These are phyloP conservation scores for Gardenia jasminoides DNA, from an alignment of 257 asterid genomes.

Conservation along the genomic window DNA sequence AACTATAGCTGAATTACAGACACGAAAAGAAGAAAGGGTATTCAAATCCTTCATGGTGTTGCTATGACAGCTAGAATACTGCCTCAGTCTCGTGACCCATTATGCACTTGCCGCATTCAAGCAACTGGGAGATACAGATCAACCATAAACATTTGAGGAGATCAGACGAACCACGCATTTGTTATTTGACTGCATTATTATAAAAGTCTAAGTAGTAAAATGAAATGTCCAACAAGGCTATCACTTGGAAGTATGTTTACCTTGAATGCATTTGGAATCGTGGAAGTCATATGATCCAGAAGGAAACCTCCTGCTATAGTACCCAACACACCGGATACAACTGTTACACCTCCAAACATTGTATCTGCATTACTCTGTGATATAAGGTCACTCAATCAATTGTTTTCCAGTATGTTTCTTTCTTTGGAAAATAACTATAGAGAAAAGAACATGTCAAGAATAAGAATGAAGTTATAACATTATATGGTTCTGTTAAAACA, in stretches of 20 bases:
- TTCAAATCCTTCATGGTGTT: background rate
- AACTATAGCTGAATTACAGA: background rate
- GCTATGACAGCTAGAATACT: background rate
- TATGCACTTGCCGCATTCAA: background rate
- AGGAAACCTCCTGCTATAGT: conserved; percentile 84
- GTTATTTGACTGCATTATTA: background rate
- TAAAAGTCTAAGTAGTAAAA: background rate
- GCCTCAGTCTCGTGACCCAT: background rate
- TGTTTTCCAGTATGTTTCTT: background rate
- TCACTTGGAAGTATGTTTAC: conserved; percentile 29
- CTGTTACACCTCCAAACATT: conserved; percentile 84
- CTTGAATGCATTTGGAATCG: conserved; percentile 88
- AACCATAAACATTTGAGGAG: background rate
- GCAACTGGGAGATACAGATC: background rate
- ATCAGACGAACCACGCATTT: background rate
- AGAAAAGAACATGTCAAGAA: background rate
- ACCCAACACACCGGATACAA: conserved; percentile 79
- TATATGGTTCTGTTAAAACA: conserved; percentile 1
- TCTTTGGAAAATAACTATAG: too few species aligned
- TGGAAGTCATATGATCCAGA: conserved; percentile 71
- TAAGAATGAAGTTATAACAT: background rate
- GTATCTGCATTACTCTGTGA: conserved; percentile 78
- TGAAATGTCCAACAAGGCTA: background rate
- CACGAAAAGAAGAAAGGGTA: background rate
- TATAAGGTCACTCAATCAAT: background rate